Evolutionary conservation across 2,329 filamentous ascomycete genomes (phyloP).

Genomic region (Fonsecaea pedrosoi): DNA sequence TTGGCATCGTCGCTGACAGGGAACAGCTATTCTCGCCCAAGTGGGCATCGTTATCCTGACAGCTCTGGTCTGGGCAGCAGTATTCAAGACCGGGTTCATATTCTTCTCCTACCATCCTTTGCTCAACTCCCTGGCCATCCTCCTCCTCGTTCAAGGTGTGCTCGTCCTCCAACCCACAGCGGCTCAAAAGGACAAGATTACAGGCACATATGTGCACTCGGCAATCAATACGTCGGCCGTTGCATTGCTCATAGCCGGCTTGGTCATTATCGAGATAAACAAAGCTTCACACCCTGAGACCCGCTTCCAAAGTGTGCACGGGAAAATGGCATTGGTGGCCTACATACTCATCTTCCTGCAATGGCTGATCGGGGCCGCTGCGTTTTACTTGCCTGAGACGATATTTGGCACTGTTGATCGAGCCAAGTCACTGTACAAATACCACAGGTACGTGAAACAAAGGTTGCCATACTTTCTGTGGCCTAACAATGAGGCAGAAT

Average conservation of each 20-base stretch:
- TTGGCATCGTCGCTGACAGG: slow-evolving; percentile 53
- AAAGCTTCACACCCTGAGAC: slow-evolving; percentile 75
- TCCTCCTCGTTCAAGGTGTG: slow-evolving; percentile 78
- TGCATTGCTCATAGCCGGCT: slow-evolving; percentile 54
- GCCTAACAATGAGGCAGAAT: slow-evolving; percentile 53
- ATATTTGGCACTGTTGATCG: slow-evolving; percentile 80
- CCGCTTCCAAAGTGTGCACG: slow-evolving; percentile 77
- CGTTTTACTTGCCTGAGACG: slow-evolving; percentile 72
- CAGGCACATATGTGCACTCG: slow-evolving; percentile 70
- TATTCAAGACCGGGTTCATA: slow-evolving; percentile 73
- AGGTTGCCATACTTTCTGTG: background rate
- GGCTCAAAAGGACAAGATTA: slow-evolving; percentile 73
- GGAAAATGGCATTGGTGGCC: slow-evolving; percentile 78
- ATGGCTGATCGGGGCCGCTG: slow-evolving; percentile 78
- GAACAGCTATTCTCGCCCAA: slow-evolving; percentile 82
- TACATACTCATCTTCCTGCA: slow-evolving; percentile 75
- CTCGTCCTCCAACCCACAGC: slow-evolving; percentile 88
- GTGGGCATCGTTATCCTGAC: slow-evolving; percentile 76
- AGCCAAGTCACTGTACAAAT: slow-evolving; percentile 87
- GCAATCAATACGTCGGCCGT: slow-evolving; percentile 61
- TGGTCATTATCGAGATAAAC: slow-evolving; percentile 68
- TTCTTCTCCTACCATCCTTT: slow-evolving; percentile 87
- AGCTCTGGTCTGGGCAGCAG: slow-evolving; percentile 76
- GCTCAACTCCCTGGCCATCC: slow-evolving; percentile 68
- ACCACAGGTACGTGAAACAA: slow-evolving; percentile 60